phyloP scores from a whole-genome alignment of 768 basidiomycete species.

The Saitozyma podzolica region DNA sequence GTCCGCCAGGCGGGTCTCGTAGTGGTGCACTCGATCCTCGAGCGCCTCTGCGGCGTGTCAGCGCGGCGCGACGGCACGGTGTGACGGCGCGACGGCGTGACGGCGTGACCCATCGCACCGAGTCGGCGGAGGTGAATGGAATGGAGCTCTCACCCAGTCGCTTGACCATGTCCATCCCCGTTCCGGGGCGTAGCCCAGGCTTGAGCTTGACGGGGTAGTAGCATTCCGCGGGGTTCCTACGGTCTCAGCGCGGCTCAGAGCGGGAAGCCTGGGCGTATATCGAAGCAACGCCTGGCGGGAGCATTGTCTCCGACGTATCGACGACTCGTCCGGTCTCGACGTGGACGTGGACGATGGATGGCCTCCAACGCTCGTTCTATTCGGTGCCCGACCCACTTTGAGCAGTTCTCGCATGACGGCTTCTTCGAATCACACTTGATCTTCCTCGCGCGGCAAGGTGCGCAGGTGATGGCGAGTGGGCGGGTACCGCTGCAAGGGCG shows the following conservation, averaged over 20 bases:
- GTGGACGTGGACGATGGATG: too few relatives aligned
- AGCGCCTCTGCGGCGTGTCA: conserved; percentile 26
- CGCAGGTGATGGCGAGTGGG: conserved; percentile 38
- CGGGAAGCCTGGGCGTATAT: background rate
- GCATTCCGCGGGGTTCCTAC: conserved; percentile 42
- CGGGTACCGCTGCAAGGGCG: background rate
- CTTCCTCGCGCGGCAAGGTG: conserved; percentile 36
- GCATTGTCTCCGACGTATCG: too few relatives aligned
- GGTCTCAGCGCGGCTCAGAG: conserved; percentile 16
- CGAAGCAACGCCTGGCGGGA: too few relatives aligned
- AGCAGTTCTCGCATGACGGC: conserved; percentile 28
- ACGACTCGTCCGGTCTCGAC: too few relatives aligned
- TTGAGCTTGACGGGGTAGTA: conserved; percentile 45
- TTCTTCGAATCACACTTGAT: conserved; percentile 44
- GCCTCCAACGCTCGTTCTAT: too few relatives aligned
- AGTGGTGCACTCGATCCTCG: conserved; percentile 32
- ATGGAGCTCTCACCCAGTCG: conserved; percentile 34
- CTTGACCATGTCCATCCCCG: conserved; percentile 43
- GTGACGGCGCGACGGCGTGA: too few relatives aligned
- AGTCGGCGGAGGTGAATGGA: background rate
- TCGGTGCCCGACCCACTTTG: conserved; percentile 14
- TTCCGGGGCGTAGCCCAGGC: conserved; percentile 47
- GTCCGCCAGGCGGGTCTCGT: conserved; percentile 33
- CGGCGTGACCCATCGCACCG: background rate
- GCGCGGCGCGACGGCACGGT: background rate